Base-by-base conservation (phyloP, 2,329 filamentous ascomycete genomes). In the Calcarisporium arbuscula region DNA sequence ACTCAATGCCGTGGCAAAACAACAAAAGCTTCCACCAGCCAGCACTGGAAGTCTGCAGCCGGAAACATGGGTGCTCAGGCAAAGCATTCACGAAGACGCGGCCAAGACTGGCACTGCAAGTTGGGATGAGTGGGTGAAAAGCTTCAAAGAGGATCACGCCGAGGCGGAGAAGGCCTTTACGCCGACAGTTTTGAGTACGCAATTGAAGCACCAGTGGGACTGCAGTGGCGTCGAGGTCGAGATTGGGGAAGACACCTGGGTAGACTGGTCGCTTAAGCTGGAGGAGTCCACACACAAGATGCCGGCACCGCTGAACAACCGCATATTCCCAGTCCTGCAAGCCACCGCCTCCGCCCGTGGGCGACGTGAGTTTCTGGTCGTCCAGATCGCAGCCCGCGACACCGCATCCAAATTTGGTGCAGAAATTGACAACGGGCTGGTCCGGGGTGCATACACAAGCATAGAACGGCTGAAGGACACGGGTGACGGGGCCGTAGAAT, bases 211-310 rank as follows among this genome's bases (percentile, higher is more conserved):
- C 41, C 51, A 52, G 17, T 74, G 71, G 71, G 62, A 68, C 34
- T 69, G 65, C 36, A 48, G 28, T 5, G 64, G 54, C 8, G 49
- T 68, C 11, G 57, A 62, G 26, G 44, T 65, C 5, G 49, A 56
- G 14, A 50, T 59, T n/a, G 57, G 52, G 6, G 64, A 51, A 1
- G 49, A 54, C 34, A 50, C 36, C 16, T 79, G 72, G 71, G 57
- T 48, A 1, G 53, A 63, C 28, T 69, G 75, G 47, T 61, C 59
- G 20, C 55, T 79, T 14, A 49, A 51, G 46, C 60, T 83, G 16
- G 70, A 72, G 42, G 78, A 85, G 60, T 82, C 83, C 67, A 70
- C 70, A 36, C 82, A 87, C 53, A 64, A 65, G 29, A 66, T 87
- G 34, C 71, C 72, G 1, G 60, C 65, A 4, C 66, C 75, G n/a